Evolutionary conservation across 2,329 filamentous ascomycete genomes (phyloP), one percentile per base, ranked within the genome.

Genomic region (Didymella segeticola): DNA sequence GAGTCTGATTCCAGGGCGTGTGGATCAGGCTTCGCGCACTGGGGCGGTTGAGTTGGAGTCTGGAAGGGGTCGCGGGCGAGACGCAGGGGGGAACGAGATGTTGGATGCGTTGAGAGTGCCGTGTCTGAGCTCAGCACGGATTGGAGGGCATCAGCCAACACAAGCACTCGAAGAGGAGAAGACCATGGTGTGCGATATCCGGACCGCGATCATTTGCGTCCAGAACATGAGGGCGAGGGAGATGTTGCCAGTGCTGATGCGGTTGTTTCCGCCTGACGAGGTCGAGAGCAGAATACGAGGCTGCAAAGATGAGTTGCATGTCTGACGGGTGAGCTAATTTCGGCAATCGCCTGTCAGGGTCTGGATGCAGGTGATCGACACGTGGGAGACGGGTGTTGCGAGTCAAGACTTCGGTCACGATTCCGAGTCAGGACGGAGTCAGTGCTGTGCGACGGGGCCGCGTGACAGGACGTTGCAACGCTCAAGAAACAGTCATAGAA

Each of bases 1-100:
- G 20, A 50, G 53, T 15, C 20, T 65, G 29, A 29, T 68, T 20
- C 54, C 59, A 4, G 57, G 57, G 5, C 25, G 43, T n/a, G 56
- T 34, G 37, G 42, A 58, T 25, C 43, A 60, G 37, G 12, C 7
- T 26, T 14, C n/a, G 29, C 9, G 9, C 11, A 30, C 5, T 30
- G 6, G 29, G 52, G 37, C 29, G 15, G 36, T 50, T 26, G 11
- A 33, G n/a, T 34, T 3, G 11, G 3, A 27, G 26, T 11, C 2
- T 12, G n/a, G 22, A 20, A 20, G 27, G 45, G 3, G 17, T 10
- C 6, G 3, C 12, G 17, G 5, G 15, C 23, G 20, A 8, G 23
- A 9, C 15, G 27, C 14, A 17, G 37, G 19, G 25, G n/a, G 55
- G 17, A 59, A 61, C 20, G 45, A 47, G 14, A 22, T 64, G 7